phyloP scores from a whole-genome alignment of 805 yeast genomes.

The Ogataea zsoltii region DNA sequence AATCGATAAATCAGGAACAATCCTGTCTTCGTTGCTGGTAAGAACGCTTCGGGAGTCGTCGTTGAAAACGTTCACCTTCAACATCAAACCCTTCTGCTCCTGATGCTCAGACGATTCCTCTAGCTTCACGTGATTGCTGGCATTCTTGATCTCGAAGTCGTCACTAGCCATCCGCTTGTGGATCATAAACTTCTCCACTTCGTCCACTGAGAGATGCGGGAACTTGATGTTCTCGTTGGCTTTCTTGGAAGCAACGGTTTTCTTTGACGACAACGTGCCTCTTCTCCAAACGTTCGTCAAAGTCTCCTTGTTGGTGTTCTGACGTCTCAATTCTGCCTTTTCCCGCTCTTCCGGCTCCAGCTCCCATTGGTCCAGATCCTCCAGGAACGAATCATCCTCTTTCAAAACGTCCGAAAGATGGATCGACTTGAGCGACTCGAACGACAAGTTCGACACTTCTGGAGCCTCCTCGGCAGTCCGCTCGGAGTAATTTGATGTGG shows the following conservation, averaged over 20 bases:
- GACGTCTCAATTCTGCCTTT: background rate
- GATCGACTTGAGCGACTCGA: constrained; percentile 17
- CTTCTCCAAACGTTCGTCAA: constrained; percentile 31
- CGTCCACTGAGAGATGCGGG: constrained; percentile 26
- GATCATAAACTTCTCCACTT: constrained; percentile 32
- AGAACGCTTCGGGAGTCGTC: constrained; percentile 17
- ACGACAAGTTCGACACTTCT: background rate
- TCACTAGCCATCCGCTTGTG: constrained; percentile 34
- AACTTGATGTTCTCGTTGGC: constrained; percentile 17
- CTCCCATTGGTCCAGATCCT: constrained; percentile 41
- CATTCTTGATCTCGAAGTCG: constrained; percentile 31
- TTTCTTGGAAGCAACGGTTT: constrained; percentile 10
- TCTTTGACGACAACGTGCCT: constrained; percentile 27
- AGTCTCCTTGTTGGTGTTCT: constrained; percentile 19
- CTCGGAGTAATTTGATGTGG: no score
- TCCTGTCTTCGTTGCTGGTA: constrained; percentile 17
- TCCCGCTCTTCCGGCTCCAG: constrained; percentile 15
- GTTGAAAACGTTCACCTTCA: constrained; percentile 13
- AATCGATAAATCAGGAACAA: constrained; percentile 33
- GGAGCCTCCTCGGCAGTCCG: no score
- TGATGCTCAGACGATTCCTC: constrained; percentile 13
- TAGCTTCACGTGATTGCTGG: constrained; percentile 23
- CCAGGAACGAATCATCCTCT: constrained; percentile 43
- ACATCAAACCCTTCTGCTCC: constrained; percentile 29
- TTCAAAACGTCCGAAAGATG: constrained; percentile 31